phyloP scores from a whole-genome alignment of 352 stramenopile genomes.

The Elongisporangium undulatum region DNA sequence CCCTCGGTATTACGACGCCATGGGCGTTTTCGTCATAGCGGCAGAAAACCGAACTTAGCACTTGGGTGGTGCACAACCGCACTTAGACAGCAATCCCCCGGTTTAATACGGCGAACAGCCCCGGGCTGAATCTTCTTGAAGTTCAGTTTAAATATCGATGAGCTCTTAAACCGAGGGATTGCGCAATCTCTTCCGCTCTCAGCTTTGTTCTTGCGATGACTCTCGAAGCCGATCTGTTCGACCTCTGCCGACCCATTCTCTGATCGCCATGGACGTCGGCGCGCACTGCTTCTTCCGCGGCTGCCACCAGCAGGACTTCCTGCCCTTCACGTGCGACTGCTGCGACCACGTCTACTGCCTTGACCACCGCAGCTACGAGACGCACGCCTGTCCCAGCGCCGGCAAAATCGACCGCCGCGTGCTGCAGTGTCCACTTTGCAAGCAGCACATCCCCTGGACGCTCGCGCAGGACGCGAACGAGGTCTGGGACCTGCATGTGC shows the following conservation, averaged over 20 bases:
- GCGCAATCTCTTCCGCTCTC: not conserved
- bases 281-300: conserved; percentile 58
- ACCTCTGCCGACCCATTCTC: not conserved
- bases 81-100: not conserved
- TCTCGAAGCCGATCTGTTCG: not conserved
- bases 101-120: not conserved
- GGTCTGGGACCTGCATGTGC: conserved; percentile 71
- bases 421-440: conserved; percentile 68
- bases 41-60: not conserved
- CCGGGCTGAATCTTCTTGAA: not conserved
- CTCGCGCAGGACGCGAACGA: conserved; percentile 67
- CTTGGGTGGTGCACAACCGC: not conserved
- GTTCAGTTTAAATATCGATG: not conserved
- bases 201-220: not conserved
- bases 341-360: conserved; percentile 79
- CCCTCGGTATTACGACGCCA: not conserved
- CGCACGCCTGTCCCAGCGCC: conserved; percentile 60
- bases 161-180: not conserved
- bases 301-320: conserved; percentile 79
- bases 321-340: conserved; percentile 85
- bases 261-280: conserved; percentile 55
- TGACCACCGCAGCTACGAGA: conserved; percentile 75
- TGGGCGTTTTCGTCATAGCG: too few relatives aligned
- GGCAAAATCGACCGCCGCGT: conserved; percentile 65
- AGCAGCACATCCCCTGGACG: conserved; percentile 63